phyloP scores from a whole-genome alignment of 495 filamentous ascomycete species.

The Trichoderma gamsii region DNA sequence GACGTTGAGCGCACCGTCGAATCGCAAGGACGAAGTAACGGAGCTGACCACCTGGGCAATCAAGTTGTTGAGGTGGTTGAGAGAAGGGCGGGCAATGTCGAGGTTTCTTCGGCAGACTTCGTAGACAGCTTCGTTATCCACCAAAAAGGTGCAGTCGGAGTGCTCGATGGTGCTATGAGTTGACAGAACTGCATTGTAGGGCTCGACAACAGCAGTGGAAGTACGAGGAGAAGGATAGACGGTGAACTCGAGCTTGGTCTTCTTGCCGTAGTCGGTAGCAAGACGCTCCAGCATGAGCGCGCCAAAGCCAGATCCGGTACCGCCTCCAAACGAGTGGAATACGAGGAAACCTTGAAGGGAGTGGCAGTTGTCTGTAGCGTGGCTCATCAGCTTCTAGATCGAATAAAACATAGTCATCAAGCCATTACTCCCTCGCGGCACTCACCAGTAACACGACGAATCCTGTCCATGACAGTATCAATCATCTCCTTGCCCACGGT shows the following conservation, averaged over 20 bases:
- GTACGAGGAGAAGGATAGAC: constrained; percentile 97
- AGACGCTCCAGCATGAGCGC: constrained; percentile 96
- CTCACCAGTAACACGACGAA: constrained; percentile 84
- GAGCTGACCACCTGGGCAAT: constrained; percentile 99
- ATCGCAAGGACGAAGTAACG: constrained; percentile 96
- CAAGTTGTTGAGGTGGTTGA: constrained; percentile 96
- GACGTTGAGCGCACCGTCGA: constrained; percentile 98
- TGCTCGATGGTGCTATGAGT: constrained; percentile 99
- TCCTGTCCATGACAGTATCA: constrained; percentile 92
- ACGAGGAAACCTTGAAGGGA: constrained; percentile 98
- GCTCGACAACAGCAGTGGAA: constrained; percentile 95
- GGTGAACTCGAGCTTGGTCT: constrained; percentile 98
- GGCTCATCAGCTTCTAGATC: constrained; percentile 21
- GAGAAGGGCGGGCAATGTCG: constrained; percentile 92
- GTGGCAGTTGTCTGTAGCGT: constrained; percentile 74
- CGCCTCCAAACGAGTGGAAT: constrained; percentile 99
- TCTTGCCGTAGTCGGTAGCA: constrained; percentile 97
- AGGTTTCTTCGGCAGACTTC: constrained; percentile 98
- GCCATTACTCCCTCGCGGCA: not conserved
- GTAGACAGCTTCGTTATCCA: constrained; percentile 99
- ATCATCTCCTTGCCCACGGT: constrained; percentile 98
- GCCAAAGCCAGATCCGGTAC: constrained; percentile 97
- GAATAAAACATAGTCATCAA: constrained; percentile 1
- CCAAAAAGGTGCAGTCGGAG: constrained; percentile 99
- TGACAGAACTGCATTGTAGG: constrained; percentile 98